phyloP scores from a whole-genome alignment of 495 filamentous ascomycete species.

The Penicillium diatomitis region DNA sequence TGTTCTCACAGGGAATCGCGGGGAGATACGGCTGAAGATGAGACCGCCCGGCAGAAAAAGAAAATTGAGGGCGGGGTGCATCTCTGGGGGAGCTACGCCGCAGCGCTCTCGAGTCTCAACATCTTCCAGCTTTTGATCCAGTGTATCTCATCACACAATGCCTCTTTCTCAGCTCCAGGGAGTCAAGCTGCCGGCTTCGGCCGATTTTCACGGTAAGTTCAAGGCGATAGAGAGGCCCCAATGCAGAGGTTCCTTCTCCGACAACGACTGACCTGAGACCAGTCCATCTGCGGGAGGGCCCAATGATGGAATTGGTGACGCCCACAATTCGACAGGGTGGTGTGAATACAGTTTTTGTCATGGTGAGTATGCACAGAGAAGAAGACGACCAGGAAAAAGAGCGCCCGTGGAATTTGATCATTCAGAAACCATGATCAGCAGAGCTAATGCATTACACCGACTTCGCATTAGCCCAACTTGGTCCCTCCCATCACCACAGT shows the following conservation, averaged over 20 bases:
- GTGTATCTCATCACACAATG: conserved; percentile 12
- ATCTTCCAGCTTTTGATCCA: too few relatives aligned
- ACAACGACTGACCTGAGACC: conserved; percentile 1
- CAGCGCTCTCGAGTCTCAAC: too few relatives aligned
- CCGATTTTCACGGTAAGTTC: conserved; percentile 53
- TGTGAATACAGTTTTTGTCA: conserved; percentile 75
- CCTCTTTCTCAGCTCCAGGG: conserved; percentile 33
- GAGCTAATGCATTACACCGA: conserved; percentile 6
- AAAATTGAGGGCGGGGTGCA: conserved; percentile 7
- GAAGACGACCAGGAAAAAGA: conserved; percentile 5
- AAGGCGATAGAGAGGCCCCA: too few relatives aligned
- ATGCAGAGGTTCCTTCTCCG: too few relatives aligned
- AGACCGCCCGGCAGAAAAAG: conserved; percentile 9
- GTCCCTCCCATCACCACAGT: conserved; percentile 70
- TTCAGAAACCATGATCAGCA: neutral
- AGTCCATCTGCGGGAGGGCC: conserved; percentile 67
- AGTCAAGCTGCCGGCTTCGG: conserved; percentile 58
- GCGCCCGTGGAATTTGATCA: neutral
- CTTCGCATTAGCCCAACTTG: conserved; percentile 47
- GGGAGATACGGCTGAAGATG: conserved; percentile 2
- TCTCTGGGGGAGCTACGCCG: too few relatives aligned
- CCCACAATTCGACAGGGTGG: conserved; percentile 64
- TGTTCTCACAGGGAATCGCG: neutral
- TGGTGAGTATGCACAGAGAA: conserved; percentile 38
- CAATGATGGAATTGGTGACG: conserved; percentile 75